These are phyloP conservation scores for Colletotrichum incanum DNA, from an alignment of 2,329 filamentous ascomycete genomes.

Conservation along the genomic window DNA sequence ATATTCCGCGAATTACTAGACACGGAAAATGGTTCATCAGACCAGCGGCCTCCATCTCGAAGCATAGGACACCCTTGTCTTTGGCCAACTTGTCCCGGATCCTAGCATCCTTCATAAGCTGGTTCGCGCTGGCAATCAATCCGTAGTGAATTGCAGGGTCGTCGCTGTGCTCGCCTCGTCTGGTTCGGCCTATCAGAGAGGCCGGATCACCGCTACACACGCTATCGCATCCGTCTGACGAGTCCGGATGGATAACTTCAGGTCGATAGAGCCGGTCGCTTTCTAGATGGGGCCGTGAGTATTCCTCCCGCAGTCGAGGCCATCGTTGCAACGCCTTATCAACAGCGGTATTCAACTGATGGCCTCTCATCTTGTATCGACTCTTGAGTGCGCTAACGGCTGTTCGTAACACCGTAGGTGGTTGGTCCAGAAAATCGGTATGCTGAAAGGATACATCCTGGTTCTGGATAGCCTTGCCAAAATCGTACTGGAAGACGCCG, in stretches of 20 bases:
- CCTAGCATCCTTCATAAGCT: constrained; percentile 49
- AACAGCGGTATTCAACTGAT: not conserved
- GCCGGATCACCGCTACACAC: not conserved
- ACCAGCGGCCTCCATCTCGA: constrained; percentile 16
- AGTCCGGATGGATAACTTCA: not conserved
- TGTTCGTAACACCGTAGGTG: constrained; percentile 3
- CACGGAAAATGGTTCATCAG: not conserved
- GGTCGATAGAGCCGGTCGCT: not conserved
- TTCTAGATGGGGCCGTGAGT: not conserved
- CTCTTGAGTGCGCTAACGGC: not conserved
- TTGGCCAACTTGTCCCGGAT: constrained; percentile 54
- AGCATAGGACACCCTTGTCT: constrained; percentile 50
- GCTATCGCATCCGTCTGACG: not conserved
- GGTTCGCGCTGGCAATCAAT: constrained; percentile 52
- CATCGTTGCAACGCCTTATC: not conserved
- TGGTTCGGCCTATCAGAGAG: not conserved
- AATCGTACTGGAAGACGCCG: constrained; percentile 40
- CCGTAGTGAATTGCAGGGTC: constrained; percentile 51
- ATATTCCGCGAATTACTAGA: constrained; percentile 51
- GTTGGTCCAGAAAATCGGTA: constrained; percentile 26
- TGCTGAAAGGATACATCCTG: constrained; percentile 6
- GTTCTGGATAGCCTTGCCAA: constrained; percentile 31
- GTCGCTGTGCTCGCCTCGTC: constrained; percentile 27
- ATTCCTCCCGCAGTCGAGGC: not conserved
- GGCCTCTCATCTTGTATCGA: not conserved